Evolutionary conservation across 2,329 filamentous ascomycete genomes (phyloP), one percentile per base, ranked within the genome.

Genomic region (Didymellaceae sp.): DNA sequence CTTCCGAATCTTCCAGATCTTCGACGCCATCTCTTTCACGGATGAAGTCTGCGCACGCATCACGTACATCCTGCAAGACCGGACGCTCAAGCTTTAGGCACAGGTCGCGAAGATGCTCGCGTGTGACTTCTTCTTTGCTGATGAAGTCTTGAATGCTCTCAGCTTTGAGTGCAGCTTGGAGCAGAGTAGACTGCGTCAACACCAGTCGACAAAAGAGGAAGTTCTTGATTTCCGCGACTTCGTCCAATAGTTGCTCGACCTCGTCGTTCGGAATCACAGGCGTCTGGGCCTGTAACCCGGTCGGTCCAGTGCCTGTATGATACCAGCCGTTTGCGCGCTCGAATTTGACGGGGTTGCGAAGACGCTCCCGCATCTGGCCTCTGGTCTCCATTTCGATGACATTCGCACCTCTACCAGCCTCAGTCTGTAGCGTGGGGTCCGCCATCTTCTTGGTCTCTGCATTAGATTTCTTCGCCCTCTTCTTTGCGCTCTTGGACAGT

Each of bases 11-110:
- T 4, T 59, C 53, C 9, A 68, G 58, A 16, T 75, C 71, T 11
- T 71, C 70, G 3, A 72, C 67, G 25, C 73, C 68, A 3, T 73
- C 67, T 21, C 76, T 73, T 10, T 67, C 70, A 11, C 77, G 71
- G 13, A 72, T 68, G 33, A 80, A 74, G 58, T 81, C 78, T 4
- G 78, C 79, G 56, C 78, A 81, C 11, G 78, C 78, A 61, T 82
- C 78, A 32, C 78, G 72, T 17, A 81, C 74, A 34, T 79, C 77
- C 54, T 82, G 77, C 2, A 80, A 67, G n/a, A 63, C 67, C 14
- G 78, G 78, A 34, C 75, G 71, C 49, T 81, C 78, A 37, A 80
- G 65, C 52, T 77, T 77, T 17, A 81, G 66, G 51, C 76, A 79
- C 5, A 81, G 54, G 54, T 80, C 78, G 53, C 78, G 68, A 4